These are phyloP conservation scores for Pestalotiopsis fici DNA, from an alignment of 2,329 filamentous ascomycete genomes.

Conservation along the genomic window DNA sequence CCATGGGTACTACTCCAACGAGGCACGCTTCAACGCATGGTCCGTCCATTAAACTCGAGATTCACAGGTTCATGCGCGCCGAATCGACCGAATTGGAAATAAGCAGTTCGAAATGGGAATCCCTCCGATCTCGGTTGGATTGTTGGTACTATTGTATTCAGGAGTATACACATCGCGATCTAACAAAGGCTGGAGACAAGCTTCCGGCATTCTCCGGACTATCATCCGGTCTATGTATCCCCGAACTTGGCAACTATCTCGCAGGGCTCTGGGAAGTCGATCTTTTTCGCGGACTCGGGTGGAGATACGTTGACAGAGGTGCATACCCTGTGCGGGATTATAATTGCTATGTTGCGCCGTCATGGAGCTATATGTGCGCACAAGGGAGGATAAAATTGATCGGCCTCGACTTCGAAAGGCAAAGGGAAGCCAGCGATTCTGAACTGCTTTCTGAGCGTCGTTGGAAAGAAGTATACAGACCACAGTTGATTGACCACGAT, in stretches of 20 bases:
- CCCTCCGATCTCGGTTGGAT: no score
- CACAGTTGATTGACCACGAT: not conserved
- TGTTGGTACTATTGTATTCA: not conserved
- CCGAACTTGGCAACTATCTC: not conserved
- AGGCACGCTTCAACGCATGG: not conserved
- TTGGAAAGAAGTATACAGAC: no score
- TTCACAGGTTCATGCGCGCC: not conserved
- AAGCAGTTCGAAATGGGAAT: not conserved
- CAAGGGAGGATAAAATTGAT: not conserved
- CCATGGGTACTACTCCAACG: not conserved
- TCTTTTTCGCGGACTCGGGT: not conserved
- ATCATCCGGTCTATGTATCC: not conserved
- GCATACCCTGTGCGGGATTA: not conserved
- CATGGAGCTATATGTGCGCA: not conserved
- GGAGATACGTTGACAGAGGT: not conserved
- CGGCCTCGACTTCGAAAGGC: no score
- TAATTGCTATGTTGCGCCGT: not conserved
- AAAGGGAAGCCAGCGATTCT: no score
- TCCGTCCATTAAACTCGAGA: not conserved
- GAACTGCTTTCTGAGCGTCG: no score
- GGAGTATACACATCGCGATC: not conserved
- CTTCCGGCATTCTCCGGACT: not conserved
- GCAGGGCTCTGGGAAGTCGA: not conserved
- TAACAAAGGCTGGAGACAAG: not conserved
- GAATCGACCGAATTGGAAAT: not conserved